These are phyloP conservation scores for Candida montana DNA, from an alignment of 805 yeast genomes.

Conservation along the genomic window DNA sequence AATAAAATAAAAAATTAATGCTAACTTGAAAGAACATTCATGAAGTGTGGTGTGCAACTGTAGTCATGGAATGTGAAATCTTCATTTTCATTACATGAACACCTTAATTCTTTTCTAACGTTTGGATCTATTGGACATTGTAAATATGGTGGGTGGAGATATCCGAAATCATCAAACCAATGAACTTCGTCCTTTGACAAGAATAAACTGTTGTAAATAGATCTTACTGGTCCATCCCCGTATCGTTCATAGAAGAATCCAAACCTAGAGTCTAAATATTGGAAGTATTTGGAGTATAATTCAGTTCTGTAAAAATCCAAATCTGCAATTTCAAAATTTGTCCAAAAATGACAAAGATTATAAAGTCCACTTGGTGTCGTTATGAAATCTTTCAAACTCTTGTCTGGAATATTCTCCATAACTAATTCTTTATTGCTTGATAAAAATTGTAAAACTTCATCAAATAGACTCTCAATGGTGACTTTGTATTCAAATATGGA, in stretches of 20 bases:
- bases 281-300: constrained; percentile 65
- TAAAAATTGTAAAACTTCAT: constrained; percentile 24
- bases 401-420: constrained; percentile 36
- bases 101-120: constrained; percentile 52
- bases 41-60: constrained; percentile 62
- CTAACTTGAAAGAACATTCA: constrained; percentile 29
- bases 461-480: constrained; percentile 40
- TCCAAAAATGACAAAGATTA: constrained; percentile 90
- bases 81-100: constrained; percentile 67
- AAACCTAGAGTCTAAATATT: constrained; percentile 64
- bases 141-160: constrained; percentile 67
- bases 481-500: constrained; percentile 66
- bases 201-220: constrained; percentile 73
- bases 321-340: constrained; percentile 81
- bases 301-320: constrained; percentile 70
- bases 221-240: constrained; percentile 91
- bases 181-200: constrained; percentile 59
- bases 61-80: constrained; percentile 71
- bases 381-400: constrained; percentile 65
- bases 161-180: constrained; percentile 77
- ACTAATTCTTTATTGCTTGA: constrained; percentile 7
- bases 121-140: constrained; percentile 70
- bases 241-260: constrained; percentile 88
- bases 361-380: constrained; percentile 66
- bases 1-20: too few species aligned